These are phyloP conservation scores for Heliocybe sulcata DNA, from an alignment of 1,284 basidiomycete genomes.

Conservation along the genomic window DNA sequence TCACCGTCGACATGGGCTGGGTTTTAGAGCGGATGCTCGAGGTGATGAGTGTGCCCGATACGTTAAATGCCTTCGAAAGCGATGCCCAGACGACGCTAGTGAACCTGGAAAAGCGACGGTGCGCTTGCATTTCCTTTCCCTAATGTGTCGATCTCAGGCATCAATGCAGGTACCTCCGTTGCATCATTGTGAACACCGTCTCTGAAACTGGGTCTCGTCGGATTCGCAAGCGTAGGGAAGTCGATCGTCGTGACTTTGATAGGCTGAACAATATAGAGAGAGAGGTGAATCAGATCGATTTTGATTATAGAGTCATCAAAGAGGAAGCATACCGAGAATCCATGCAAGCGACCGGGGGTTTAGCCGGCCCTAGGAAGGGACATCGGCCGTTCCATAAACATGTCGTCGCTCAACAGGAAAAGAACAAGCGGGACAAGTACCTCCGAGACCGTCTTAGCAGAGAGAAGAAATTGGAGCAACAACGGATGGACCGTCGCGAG, in stretches of 20 bases:
- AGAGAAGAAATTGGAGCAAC: conserved; percentile 68
- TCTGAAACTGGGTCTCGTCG: conserved; percentile 33
- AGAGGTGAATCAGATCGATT: conserved; percentile 47
- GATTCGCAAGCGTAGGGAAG: conserved; percentile 40
- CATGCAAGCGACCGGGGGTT: conserved; percentile 26
- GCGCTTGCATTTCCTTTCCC: conserved; percentile 10
- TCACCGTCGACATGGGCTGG: conserved; percentile 76
- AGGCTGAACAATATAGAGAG: conserved; percentile 68
- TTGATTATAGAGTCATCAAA: conserved; percentile 62
- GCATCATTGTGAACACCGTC: conserved; percentile 49
- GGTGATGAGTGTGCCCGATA: conserved; percentile 64
- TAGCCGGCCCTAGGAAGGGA: conserved; percentile 36
- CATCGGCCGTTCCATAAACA: conserved; percentile 64
- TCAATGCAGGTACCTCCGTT: conserved; percentile 48
- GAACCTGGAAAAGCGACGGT: conserved; percentile 80
- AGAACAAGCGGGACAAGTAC: conserved; percentile 67
- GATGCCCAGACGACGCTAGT: conserved; percentile 54
- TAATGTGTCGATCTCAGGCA: neutral
- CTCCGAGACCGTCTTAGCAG: conserved; percentile 59
- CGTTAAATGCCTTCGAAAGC: conserved; percentile 45
- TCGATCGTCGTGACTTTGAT: conserved; percentile 61
- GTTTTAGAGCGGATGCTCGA: conserved; percentile 73
- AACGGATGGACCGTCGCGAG: conserved; percentile 61
- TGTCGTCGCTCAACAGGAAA: conserved; percentile 62
- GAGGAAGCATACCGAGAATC: conserved; percentile 68